phyloP scores from a whole-genome alignment of 495 filamentous ascomycete species.

The Massariosphaeria phaeospora region DNA sequence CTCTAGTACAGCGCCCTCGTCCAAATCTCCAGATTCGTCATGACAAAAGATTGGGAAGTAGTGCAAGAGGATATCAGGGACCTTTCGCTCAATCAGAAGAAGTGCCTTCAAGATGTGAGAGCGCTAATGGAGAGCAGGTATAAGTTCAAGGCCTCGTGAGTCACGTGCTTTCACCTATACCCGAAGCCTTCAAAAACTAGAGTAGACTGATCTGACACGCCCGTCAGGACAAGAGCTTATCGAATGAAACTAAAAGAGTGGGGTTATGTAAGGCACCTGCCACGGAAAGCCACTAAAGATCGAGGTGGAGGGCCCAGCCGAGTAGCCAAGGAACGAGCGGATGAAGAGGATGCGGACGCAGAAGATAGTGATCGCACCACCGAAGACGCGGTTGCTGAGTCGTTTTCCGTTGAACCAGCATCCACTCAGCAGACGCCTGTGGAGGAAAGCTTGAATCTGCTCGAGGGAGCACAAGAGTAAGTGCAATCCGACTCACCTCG shows the following conservation, averaged over 20 bases:
- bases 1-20: too few relatives aligned
- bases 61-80: constrained; percentile 21
- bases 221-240: constrained; percentile 26
- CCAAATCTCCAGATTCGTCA: too few relatives aligned
- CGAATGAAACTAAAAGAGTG: constrained; percentile 30
- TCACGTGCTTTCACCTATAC: not conserved
- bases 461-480: constrained; percentile 8
- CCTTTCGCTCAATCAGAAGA: constrained; percentile 24
- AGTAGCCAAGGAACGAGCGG: not conserved
- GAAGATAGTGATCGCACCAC: not conserved
- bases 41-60: constrained; percentile 31
- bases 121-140: constrained; percentile 22
- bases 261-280: constrained; percentile 18
- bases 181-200: not conserved
- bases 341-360: constrained; percentile 1
- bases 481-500: not conserved
- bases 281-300: not conserved
- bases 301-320: not conserved
- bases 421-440: too few relatives aligned
- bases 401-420: too few relatives aligned
- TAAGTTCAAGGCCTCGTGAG: constrained; percentile 28
- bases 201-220: not conserved
- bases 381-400: not conserved
- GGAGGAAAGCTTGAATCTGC: not conserved
- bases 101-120: constrained; percentile 21